These are phyloP conservation scores for Grifola frondosa DNA, from an alignment of 1,284 basidiomycete genomes.

Conservation along the genomic window DNA sequence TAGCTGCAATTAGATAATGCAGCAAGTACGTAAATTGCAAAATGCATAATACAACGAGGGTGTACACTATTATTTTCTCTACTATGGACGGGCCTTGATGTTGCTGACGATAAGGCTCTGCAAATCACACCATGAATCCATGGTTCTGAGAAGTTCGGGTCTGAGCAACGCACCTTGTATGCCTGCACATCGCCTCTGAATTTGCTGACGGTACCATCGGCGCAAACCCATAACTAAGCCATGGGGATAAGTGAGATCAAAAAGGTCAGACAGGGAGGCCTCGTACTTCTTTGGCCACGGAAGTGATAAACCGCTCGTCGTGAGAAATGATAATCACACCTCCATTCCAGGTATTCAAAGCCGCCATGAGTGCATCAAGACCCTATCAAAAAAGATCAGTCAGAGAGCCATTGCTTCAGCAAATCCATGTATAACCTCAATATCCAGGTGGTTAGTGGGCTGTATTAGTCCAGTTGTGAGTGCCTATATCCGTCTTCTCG, in stretches of 20 bases:
- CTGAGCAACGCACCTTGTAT: slow-evolving; percentile 72
- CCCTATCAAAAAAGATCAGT: slow-evolving; percentile 46
- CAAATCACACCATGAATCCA: slow-evolving; percentile 10
- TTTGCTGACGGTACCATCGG: slow-evolving; percentile 79
- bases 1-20: too few species aligned
- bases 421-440: slow-evolving; percentile 53
- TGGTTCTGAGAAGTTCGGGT: neutral
- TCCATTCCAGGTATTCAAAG: slow-evolving; percentile 91
- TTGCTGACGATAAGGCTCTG: slow-evolving; percentile 81
- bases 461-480: slow-evolving; percentile 29
- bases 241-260: neutral
- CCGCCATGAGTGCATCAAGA: slow-evolving; percentile 93
- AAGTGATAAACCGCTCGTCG: slow-evolving; percentile 92
- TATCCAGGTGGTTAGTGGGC: slow-evolving; percentile 98
- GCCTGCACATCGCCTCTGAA: slow-evolving; percentile 89
- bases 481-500: neutral
- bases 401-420: neutral
- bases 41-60: too few species aligned
- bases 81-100: slow-evolving; percentile 49
- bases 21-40: too few species aligned
- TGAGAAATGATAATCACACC: slow-evolving; percentile 93
- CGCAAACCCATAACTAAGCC: slow-evolving; percentile 84
- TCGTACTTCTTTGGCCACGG: slow-evolving; percentile 71
- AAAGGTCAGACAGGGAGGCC: neutral
- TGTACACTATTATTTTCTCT: neutral